These are phyloP conservation scores for Solanum hybrid DNA, from an alignment of 305 asterid genomes.

Conservation along the genomic window DNA sequence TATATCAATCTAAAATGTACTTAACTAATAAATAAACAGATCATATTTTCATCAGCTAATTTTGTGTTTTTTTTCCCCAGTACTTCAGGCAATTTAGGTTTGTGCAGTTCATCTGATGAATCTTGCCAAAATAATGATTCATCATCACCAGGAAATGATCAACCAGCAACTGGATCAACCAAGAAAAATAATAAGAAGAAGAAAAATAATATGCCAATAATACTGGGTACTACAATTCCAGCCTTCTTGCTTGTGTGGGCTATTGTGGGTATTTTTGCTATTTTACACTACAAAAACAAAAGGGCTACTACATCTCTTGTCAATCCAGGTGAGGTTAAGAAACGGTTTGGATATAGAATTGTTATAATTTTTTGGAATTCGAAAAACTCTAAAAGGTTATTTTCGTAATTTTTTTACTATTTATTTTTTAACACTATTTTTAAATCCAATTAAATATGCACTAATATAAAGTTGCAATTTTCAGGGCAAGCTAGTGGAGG, in stretches of 20 bases:
- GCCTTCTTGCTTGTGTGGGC: slow-evolving; percentile 25
- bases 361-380: neutral
- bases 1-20: neutral
- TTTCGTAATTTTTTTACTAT: too few species aligned
- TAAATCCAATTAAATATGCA: neutral
- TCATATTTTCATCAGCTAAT: neutral
- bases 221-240: slow-evolving; percentile 26
- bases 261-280: slow-evolving; percentile 9
- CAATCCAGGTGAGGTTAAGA: neutral
- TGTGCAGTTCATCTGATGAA: slow-evolving; percentile 34
- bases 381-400: neutral
- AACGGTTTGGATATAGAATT: neutral
- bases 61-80: slow-evolving; percentile 8
- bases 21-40: too few species aligned
- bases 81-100: slow-evolving; percentile 37
- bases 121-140: slow-evolving; percentile 23
- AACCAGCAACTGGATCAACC: neutral
- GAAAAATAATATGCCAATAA: slow-evolving; percentile 8
- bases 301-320: neutral
- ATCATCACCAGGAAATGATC: neutral
- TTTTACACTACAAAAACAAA: slow-evolving; percentile 10
- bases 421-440: too few species aligned
- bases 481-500: neutral
- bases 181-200: neutral
- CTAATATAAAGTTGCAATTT: neutral